These are phyloP conservation scores for Buddleja alternifolia DNA, from an alignment of 257 asterid species.

Conservation along the genomic window DNA sequence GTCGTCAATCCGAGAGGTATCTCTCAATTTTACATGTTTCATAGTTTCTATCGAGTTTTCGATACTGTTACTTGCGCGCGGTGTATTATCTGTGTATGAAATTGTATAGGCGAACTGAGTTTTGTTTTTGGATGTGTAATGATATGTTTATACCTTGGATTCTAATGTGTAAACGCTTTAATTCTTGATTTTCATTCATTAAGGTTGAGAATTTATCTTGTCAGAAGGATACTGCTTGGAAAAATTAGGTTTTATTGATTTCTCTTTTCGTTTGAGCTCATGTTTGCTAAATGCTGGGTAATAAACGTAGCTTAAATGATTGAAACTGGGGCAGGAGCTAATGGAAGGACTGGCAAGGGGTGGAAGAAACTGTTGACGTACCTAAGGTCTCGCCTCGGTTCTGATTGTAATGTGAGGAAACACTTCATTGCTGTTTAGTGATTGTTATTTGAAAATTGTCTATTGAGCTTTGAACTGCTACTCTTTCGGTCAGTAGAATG, in stretches of 20 bases:
- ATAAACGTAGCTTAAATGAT: not conserved
- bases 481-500: not conserved
- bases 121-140: too few species aligned
- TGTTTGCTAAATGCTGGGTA: conserved; percentile 9
- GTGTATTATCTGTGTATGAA: not conserved
- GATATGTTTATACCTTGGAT: too few species aligned
- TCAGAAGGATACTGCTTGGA: not conserved
- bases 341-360: conserved; percentile 90
- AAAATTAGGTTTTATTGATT: not conserved
- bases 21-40: conserved; percentile 6
- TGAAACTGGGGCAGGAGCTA: conserved; percentile 74
- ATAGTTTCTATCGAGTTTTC: too few species aligned
- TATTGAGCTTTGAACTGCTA: conserved; percentile 10
- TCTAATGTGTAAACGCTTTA: not conserved
- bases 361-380: conserved; percentile 92
- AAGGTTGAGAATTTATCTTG: not conserved
- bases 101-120: too few species aligned
- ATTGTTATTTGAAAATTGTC: conserved; percentile 7
- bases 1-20: conserved; percentile 89
- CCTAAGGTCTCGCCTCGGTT: conserved; percentile 83
- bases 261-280: not conserved
- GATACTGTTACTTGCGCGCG: too few species aligned
- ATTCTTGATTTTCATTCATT: not conserved
- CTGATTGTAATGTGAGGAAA: conserved; percentile 79
- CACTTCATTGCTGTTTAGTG: conserved; percentile 2